Percentiles rank a stretch among this genome's conserved stretches.
These are phyloP conservation scores for Termitomyces sp. DNA, from an alignment of 768 basidiomycete species.

Conservation along the genomic window DNA sequence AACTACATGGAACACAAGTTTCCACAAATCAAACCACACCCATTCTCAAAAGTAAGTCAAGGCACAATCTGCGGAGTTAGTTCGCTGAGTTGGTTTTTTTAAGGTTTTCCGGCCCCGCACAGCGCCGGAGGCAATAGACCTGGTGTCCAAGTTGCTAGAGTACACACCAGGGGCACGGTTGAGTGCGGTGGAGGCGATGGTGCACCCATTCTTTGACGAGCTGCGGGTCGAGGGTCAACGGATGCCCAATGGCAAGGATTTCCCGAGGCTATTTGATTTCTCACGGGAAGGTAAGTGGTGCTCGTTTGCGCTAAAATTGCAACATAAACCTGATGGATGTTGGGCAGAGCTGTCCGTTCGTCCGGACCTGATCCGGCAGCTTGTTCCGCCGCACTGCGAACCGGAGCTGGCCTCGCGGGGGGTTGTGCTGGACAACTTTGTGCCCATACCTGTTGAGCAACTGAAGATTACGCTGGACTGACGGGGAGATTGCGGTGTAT, in stretches of 20 bases:
- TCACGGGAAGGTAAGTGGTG: conserved; percentile 77
- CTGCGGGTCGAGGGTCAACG: conserved; percentile 83
- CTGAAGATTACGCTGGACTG: conserved; percentile 92
- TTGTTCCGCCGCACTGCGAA: conserved; percentile 91
- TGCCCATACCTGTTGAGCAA: conserved; percentile 96
- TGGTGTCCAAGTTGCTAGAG: conserved; percentile 92
- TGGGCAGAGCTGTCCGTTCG: conserved; percentile 87
- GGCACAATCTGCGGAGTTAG: not conserved
- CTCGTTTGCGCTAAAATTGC: not conserved
- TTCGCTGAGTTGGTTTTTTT: not conserved
- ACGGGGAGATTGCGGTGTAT: conserved; percentile 23
- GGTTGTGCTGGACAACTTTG: conserved; percentile 87
- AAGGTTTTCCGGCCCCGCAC: conserved; percentile 99
- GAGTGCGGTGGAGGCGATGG: conserved; percentile 88
- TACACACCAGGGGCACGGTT: conserved; percentile 96
- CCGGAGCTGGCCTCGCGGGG: conserved; percentile 81
- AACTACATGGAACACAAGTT: conserved; percentile 99
- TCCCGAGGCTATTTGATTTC: conserved; percentile 93
- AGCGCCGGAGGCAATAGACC: conserved; percentile 91
- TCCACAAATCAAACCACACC: conserved; percentile 99
- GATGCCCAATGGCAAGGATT: conserved; percentile 97
- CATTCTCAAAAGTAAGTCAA: conserved; percentile 84
- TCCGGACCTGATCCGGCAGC: conserved; percentile 87
- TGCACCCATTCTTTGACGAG: conserved; percentile 97
- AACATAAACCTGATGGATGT: not conserved